phyloP scores from a whole-genome alignment of 805 yeast genomes.

The Sugiyamaella chiloensis region DNA sequence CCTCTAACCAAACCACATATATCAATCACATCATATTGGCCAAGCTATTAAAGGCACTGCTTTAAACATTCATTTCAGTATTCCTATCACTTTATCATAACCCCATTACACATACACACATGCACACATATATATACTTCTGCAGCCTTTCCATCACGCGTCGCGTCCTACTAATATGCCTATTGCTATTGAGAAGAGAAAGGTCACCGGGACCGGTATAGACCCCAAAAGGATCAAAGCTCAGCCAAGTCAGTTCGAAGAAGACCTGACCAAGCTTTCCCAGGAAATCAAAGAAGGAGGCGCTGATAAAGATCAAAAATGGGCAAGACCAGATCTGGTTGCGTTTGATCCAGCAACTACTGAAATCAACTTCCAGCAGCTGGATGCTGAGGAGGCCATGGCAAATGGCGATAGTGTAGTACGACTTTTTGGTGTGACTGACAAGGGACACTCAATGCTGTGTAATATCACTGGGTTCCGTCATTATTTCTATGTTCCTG shows the following conservation, averaged over 20 bases:
- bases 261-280: slow-evolving; percentile 47
- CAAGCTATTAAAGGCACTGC: too few relatives aligned
- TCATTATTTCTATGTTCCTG: slow-evolving; percentile 90
- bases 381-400: slow-evolving; percentile 86
- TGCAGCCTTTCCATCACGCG: too few relatives aligned
- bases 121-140: too few relatives aligned
- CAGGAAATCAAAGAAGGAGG: slow-evolving; percentile 32
- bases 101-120: too few relatives aligned
- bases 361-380: slow-evolving; percentile 77
- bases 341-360: slow-evolving; percentile 46
- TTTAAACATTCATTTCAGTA: too few relatives aligned
- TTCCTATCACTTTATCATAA: too few relatives aligned
- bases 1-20: too few relatives aligned
- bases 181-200: slow-evolving; percentile 10
- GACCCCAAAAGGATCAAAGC: slow-evolving; percentile 6
- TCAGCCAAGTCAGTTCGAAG: slow-evolving; percentile 49
- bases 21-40: too few relatives aligned
- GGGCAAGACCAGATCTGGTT: slow-evolving; percentile 55
- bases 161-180: background rate
- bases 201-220: background rate
- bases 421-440: slow-evolving; percentile 90
- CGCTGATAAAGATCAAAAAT: slow-evolving; percentile 35
- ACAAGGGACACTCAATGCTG: slow-evolving; percentile 78
- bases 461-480: slow-evolving; percentile 86
- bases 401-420: slow-evolving; percentile 52